Base-by-base conservation (phyloP, 306 rosid species). In the Cucurbita ficifolia region DNA sequence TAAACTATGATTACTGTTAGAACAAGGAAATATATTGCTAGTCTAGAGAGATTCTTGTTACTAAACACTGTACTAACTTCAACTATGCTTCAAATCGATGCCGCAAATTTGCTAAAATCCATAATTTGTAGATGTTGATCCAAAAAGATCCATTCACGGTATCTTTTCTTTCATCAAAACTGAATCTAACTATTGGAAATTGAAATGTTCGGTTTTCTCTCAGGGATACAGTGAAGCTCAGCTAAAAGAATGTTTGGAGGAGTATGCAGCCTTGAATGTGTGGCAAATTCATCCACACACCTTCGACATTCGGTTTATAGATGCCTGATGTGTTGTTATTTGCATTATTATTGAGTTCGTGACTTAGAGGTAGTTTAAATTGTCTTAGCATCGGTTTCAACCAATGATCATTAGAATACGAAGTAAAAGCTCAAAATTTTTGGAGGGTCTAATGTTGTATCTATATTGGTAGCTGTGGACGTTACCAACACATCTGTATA, bases 151-250 rank as follows among this genome's bases (percentile, higher is more conserved):
- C 43, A 60, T 60, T 60, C 10, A 2, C 1, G 21, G 7, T 6
- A 60, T 33, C 4, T 60, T 13, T 59, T 60, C 7, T 60, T 60
- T 60, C 10, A 42, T 36, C 22, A 33, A 68, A 68, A 49, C 14
- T 68, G 73, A 21, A 24, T 68, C 22, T 16, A 14, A 68, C 7
- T 5, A 19, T 5, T 18, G n/a, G 1, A 43, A 68, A 21, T 46
- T 33, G 29, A 46, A 57, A 56, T 58, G 67, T 50, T 76, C 74
- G 40, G 29, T 76, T 78, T 69, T 63, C 67, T 63, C 75, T 76
- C 95, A 95, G 97, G 99, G 97, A 35, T 95, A 89, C 84, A 89
- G 96, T 43, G 97, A 95, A 91, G 99, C 96, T 48, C 97, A 95
- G 72, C 78, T 91, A 79, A 95, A 91, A 79, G 91, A 91, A 82